These are phyloP conservation scores for Pichia sp. DNA, from an alignment of 1,139 yeast species.

Conservation along the genomic window DNA sequence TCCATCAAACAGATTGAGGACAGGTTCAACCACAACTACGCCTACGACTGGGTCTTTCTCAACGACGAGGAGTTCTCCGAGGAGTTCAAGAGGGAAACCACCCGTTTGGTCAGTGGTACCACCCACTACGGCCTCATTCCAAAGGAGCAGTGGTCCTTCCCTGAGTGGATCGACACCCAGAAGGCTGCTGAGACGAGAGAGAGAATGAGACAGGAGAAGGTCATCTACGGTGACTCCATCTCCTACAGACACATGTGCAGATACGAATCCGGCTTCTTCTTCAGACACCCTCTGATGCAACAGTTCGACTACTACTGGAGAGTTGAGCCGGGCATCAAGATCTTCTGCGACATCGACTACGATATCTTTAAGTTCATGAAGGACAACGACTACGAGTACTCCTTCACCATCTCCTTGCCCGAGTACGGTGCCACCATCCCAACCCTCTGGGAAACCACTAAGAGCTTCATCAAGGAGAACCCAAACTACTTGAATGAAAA, in stretches of 20 bases:
- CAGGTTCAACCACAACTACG: conserved; percentile 60
- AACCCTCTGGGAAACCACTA: conserved; percentile 77
- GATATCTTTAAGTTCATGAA: conserved; percentile 81
- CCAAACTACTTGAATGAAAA: conserved; percentile 64
- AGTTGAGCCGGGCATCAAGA: conserved; percentile 80
- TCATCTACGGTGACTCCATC: conserved; percentile 54
- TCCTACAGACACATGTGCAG: conserved; percentile 85
- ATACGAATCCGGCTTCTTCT: conserved; percentile 86
- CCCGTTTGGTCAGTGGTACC: conserved; percentile 43
- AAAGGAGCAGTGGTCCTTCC: conserved; percentile 51
- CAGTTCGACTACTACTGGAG: conserved; percentile 90
- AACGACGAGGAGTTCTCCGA: conserved; percentile 48
- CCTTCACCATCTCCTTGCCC: conserved; percentile 77
- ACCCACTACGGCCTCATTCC: conserved; percentile 51
- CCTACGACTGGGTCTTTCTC: conserved; percentile 79
- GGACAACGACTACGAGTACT: conserved; percentile 67
- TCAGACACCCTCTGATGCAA: conserved; percentile 65
- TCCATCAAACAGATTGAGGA: conserved; percentile 62
- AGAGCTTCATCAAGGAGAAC: conserved; percentile 57
- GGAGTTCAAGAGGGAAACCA: conserved; percentile 41
- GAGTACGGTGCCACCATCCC: conserved; percentile 80
- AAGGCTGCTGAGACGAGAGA: conserved; percentile 51
- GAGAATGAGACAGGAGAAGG: conserved; percentile 44
- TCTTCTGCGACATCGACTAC: conserved; percentile 76
- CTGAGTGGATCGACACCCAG: conserved; percentile 62